Evolutionary conservation across 2,329 filamentous ascomycete genomes (phyloP).

Genomic region (Fonsecaea nubica): DNA sequence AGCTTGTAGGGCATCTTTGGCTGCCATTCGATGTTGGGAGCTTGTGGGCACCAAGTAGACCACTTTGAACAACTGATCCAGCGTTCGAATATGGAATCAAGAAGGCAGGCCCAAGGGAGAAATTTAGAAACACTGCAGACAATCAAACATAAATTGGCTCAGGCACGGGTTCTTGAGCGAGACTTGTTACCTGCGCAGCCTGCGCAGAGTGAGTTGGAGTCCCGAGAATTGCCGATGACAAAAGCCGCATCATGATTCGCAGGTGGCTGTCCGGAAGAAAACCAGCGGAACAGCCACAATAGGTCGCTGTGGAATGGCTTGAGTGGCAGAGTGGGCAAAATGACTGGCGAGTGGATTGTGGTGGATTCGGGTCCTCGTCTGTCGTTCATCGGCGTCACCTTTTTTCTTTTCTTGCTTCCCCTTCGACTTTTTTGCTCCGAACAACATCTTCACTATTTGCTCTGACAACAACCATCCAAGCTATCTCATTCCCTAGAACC

Average conservation of each 20-base stretch:
- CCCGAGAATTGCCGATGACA: conserved; percentile 23
- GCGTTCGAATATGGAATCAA: background rate
- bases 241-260: conserved; percentile 18
- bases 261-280: conserved; percentile 7
- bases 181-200: conserved; percentile 3
- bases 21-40: no score
- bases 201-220: background rate
- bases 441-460: conserved; percentile 26
- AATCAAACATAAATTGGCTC: conserved; percentile 8
- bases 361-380: conserved; percentile 20
- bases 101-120: background rate
- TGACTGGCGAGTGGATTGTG: conserved; percentile 5
- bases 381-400: conserved; percentile 20
- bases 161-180: background rate
- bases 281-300: conserved; percentile 1
- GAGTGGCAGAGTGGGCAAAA: background rate
- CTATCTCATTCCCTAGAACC: conserved; percentile 21
- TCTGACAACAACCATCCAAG: conserved; percentile 25
- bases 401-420: conserved; percentile 27
- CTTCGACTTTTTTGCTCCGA: conserved; percentile 32
- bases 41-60: background rate
- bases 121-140: background rate
- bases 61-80: background rate
- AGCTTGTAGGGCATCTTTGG: background rate
- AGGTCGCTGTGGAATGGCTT: background rate